Base-by-base conservation (phyloP, 192 early-diverging fungal genomes). In the Rhizoclosmatium globosum region DNA sequence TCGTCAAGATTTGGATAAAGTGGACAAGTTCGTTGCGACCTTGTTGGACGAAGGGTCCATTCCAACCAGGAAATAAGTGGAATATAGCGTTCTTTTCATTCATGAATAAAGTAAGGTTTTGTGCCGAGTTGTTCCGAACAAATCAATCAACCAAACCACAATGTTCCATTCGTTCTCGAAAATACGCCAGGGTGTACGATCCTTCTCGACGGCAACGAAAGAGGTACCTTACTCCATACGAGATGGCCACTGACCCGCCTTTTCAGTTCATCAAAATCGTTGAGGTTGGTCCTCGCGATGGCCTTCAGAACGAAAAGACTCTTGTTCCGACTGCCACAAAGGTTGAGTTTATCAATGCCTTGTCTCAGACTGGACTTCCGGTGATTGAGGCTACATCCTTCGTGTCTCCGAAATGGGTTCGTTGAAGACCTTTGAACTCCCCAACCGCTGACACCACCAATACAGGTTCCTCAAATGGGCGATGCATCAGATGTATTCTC, bases 281-380 rank as follows among this genome's bases (percentile, higher is more conserved):
- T 39, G 96, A 98, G 74, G 96, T 98, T n/a, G 93, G 94, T 0
- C 96, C 97, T 6, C 89, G 97, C 38, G 97, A 99, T 82, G 97
- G 97, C 48, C 88, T 99, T 23, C 97, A 99, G 83, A 99, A 99
- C 78, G 97, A 99, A 84, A 94, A 94, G 81, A 86, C 87, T 3
- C 68, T 94, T 23, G 87, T 99, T 50, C 91, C 95, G 15, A 91
- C 95, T 3, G 88, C 87, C 45, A 89, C 89, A 68, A 99, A 99
- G 75, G 89, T 97, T 47, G 85, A 90, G n/a, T 87, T 99, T 68
- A 96, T 99, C 82, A 91, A 96, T 79, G 83, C 84, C 39, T 90
- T 99, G 4, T 84, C 94, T 4, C 23, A 41, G 1, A 87, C 94
- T 6, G 96, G 96, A 4, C 86, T 99, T 43, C 83, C 88, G 0